Percentiles rank a stretch among this genome's conserved stretches.
phyloP scores from a whole-genome alignment of 2,329 filamentous ascomycete species.

The Aspergillus transmontanensis region DNA sequence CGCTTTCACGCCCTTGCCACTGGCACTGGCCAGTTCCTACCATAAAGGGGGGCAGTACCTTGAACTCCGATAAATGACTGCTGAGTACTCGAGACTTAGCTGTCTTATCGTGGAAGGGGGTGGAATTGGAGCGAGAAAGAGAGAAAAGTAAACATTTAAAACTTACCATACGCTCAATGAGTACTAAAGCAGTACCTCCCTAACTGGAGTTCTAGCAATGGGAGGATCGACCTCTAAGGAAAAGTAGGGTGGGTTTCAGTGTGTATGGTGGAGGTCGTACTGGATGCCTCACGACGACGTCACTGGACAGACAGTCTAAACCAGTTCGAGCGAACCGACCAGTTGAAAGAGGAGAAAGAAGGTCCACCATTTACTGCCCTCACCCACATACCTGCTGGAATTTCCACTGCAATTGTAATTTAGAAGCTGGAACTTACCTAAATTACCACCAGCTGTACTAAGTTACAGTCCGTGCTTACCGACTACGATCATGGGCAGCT shows the following conservation, averaged over 20 bases:
- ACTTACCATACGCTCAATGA: not conserved
- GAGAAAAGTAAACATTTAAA: not conserved
- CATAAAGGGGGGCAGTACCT: not conserved
- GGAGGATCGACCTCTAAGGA: not conserved
- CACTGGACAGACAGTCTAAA: constrained; percentile 26
- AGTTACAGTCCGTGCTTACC: not conserved
- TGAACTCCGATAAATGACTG: not conserved
- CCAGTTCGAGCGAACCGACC: constrained; percentile 14
- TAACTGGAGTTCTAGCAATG: not conserved
- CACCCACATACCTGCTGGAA: not conserved
- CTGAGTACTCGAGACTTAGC: not conserved
- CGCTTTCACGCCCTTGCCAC: constrained; percentile 13
- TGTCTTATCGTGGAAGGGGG: not conserved
- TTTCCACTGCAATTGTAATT: not conserved
- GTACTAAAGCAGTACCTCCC: not conserved
- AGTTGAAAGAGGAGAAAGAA: constrained; percentile 2
- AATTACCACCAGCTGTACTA: not conserved
- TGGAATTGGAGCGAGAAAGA: not conserved
- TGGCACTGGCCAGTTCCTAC: not conserved
- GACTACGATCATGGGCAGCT: not conserved
- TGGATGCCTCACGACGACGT: constrained; percentile 33
- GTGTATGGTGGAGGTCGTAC: constrained; percentile 4
- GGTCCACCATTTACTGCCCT: constrained; percentile 23
- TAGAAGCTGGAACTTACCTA: not conserved
- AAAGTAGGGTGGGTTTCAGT: not conserved